Evolutionary conservation across 179 eudicot genomes (phyloP).

Genomic region (Pouteria campechiana): DNA sequence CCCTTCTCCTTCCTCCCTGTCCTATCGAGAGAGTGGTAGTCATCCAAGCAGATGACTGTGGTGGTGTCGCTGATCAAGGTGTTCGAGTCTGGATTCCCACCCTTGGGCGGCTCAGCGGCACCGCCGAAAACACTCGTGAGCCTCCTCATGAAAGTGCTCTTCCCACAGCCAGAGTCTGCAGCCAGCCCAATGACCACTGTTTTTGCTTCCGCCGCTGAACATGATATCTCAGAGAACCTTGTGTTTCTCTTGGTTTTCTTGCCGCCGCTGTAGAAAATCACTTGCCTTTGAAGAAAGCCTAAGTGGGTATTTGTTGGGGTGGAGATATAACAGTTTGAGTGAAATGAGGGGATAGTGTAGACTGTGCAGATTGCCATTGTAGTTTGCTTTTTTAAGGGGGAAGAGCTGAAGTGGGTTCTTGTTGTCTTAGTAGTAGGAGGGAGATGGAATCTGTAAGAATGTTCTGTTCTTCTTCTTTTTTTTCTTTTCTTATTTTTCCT

Average conservation of each 20-base stretch:
- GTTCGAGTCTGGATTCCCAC: conserved; percentile 92
- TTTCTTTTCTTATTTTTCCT: no score
- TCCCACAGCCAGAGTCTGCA: conserved; percentile 96
- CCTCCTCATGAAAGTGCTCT: conserved; percentile 95
- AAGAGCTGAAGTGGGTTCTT: background rate
- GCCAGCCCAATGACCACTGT: conserved; percentile 89
- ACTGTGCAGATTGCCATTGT: conserved; percentile 74
- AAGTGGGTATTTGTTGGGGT: conserved; percentile 50
- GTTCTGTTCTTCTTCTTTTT: background rate
- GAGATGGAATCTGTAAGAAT: background rate
- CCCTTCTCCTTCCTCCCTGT: conserved; percentile 83
- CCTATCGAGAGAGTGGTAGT: conserved; percentile 82
- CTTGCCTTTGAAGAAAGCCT: conserved; percentile 51
- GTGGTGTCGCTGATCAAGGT: conserved; percentile 85
- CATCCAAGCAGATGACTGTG: conserved; percentile 89
- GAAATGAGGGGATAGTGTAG: conserved; percentile 46
- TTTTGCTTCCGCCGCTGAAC: conserved; percentile 36
- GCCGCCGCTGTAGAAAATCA: conserved; percentile 39
- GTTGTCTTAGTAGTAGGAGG: background rate
- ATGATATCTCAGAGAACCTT: conserved; percentile 27
- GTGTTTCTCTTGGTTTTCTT: conserved; percentile 4
- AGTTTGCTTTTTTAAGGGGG: background rate
- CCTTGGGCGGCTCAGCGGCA: conserved; percentile 86
- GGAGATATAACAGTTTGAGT: conserved; percentile 36
- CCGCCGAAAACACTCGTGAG: conserved; percentile 92